phyloP scores from a whole-genome alignment of 2,329 filamentous ascomycete genomes.

The Bipolaris sorokiniana region DNA sequence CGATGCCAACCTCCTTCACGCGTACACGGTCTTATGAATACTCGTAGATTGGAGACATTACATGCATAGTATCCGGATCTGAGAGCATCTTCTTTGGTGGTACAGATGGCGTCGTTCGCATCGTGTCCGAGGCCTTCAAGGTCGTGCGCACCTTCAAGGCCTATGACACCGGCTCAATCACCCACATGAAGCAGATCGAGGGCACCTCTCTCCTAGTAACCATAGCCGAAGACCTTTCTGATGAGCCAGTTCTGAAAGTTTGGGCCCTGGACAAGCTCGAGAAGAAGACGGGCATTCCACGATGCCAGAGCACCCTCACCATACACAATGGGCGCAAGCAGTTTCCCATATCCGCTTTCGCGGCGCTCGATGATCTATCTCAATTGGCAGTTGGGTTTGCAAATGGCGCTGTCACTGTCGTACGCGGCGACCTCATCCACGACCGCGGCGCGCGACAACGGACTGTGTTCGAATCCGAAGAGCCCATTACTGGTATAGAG shows the following conservation, averaged over 20 bases:
- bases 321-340: slow-evolving; percentile 90
- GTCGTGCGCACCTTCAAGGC: slow-evolving; percentile 85
- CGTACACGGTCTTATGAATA: slow-evolving; percentile 33
- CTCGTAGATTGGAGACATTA: slow-evolving; percentile 67
- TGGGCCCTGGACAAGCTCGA: slow-evolving; percentile 94
- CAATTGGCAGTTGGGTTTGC: slow-evolving; percentile 96
- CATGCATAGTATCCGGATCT: slow-evolving; percentile 83
- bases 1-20: slow-evolving; percentile 43
- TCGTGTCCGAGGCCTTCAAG: slow-evolving; percentile 87
- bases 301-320: slow-evolving; percentile 82
- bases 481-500: slow-evolving; percentile 91
- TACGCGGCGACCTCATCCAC: slow-evolving; percentile 92
- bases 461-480: slow-evolving; percentile 94
- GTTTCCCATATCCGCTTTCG: slow-evolving; percentile 94
- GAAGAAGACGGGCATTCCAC: slow-evolving; percentile 89
- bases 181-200: slow-evolving; percentile 89
- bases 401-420: slow-evolving; percentile 91
- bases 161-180: slow-evolving; percentile 79
- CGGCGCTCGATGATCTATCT: slow-evolving; percentile 83
- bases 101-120: slow-evolving; percentile 83
- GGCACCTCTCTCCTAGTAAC: slow-evolving; percentile 87
- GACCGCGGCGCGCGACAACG: slow-evolving; percentile 93
- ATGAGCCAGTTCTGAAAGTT: slow-evolving; percentile 90
- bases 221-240: slow-evolving; percentile 82
- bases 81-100: slow-evolving; percentile 89